Evolutionary conservation across 345 rosid species (phyloP), one percentile per base, ranked within the genome.

Genomic region (Raphanus raphanistrum): DNA sequence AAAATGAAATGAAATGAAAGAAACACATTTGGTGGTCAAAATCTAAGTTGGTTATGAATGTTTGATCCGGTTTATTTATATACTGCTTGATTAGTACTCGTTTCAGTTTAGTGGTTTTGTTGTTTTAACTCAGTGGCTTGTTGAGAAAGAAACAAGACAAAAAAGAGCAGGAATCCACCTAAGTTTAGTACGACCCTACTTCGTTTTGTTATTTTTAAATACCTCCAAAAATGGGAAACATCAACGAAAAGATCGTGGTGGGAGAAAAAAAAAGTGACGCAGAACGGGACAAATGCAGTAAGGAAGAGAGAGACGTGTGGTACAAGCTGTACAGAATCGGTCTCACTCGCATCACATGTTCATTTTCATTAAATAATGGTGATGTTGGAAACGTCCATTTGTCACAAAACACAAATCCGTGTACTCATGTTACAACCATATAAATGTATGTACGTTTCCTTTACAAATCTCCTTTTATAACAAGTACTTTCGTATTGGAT

Each of bases 311-410:
- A 72, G 76, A 55, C 81, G 69, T 36, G 67, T 72, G 69, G 77
- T 67, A 79, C 70, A 31, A 78, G 68, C 52, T 63, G 80, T 65
- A 71, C 70, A 78, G 32, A 58, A 11, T 43, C 15, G 54, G 76
- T 65, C 64, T 60, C 77, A 66, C 13, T 78, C 73, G 26, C 35
- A 72, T 72, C 81, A 78, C 76, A 72, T 72, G 68, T 72, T 67
- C 63, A 43, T 66, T 43, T 77, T 65, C 81, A 41, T 65, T 57
- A 21, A 57, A 57, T 65, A 8, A 61, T 26, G n/a, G 9, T 68
- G 8, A 59, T 68, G 43, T 76, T 11, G 2, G 55, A 50, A 69
- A 33, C 74, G 69, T 61, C 16, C 55, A 61, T 69, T 69, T 54
- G 48, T 77, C 76, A 70, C 71, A n/a, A n/a, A 15, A 6, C 41